These are phyloP conservation scores for Viola odorata DNA, from an alignment of 345 rosid genomes.

Conservation along the genomic window DNA sequence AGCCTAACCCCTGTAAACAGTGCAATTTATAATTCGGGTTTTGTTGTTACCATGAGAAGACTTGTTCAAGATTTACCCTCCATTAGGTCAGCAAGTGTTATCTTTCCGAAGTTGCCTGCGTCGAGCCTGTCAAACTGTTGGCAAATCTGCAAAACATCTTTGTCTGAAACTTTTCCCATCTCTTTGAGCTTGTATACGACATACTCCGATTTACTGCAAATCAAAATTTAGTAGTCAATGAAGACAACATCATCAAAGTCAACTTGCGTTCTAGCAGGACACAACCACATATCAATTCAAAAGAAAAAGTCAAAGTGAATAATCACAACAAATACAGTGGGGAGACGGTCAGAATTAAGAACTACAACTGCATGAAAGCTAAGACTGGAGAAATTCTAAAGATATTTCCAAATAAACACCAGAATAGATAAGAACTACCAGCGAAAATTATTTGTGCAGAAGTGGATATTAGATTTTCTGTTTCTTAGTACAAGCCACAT, in stretches of 20 bases:
- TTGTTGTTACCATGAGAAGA: not conserved
- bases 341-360: not conserved
- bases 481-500: not conserved
- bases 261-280: not conserved
- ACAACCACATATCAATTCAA: not conserved
- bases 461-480: not conserved
- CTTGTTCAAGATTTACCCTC: conserved; percentile 21
- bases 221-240: conserved; percentile 3
- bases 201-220: conserved; percentile 61
- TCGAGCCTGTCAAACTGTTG: conserved; percentile 63
- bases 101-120: conserved; percentile 62
- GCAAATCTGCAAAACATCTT: conserved; percentile 52
- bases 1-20: conserved; percentile 2
- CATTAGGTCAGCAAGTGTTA: conserved; percentile 68
- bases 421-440: not conserved
- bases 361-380: not conserved
- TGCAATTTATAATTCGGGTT: not conserved
- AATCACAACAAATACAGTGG: not conserved
- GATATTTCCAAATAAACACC: not conserved
- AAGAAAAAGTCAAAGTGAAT: not conserved
- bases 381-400: not conserved
- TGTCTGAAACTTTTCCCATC: conserved; percentile 63
- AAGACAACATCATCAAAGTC: not conserved
- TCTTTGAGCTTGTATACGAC: conserved; percentile 76
- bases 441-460: not conserved